Conservation (phyloP, 2,329 filamentous ascomycete genomes). For the Colletotrichum echinochloae region DNA sequence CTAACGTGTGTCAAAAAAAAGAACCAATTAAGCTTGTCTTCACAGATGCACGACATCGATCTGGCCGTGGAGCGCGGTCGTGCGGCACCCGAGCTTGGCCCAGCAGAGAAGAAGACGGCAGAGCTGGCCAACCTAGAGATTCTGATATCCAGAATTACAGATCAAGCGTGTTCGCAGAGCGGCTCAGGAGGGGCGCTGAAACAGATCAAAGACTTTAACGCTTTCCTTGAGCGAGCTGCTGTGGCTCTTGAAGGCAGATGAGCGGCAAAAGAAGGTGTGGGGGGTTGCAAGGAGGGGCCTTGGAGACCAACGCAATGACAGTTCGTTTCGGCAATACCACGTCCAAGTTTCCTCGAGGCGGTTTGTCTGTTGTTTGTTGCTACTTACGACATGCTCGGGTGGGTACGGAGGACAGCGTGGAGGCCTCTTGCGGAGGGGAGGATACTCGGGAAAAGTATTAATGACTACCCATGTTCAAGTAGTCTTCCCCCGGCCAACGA, state of each 20-base stretch:
- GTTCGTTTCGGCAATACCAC: conserved; percentile 13
- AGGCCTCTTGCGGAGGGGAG: conserved; percentile 24
- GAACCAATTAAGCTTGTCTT: conserved; percentile 67
- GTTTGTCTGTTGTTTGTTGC: not conserved
- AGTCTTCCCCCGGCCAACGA: conserved; percentile 8
- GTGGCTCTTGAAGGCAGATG: conserved; percentile 61
- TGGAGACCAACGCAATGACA: not conserved
- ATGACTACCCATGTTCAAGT: conserved; percentile 21
- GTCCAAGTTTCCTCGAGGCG: not conserved
- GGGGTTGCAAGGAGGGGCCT: not conserved
- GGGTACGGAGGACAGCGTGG: conserved; percentile 2
- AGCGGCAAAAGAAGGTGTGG: not conserved
- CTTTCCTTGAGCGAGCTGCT: conserved; percentile 71
- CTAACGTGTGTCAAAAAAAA: conserved; percentile 41
- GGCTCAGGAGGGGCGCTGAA: conserved; percentile 65
- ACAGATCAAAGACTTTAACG: conserved; percentile 72
- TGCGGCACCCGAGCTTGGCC: conserved; percentile 60
- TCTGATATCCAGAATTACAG: conserved; percentile 64
- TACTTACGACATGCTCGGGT: conserved; percentile 3
- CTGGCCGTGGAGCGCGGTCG: conserved; percentile 65
- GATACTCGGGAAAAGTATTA: conserved; percentile 22
- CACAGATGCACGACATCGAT: conserved; percentile 72
- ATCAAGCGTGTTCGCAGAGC: conserved; percentile 63
- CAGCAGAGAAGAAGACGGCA: conserved; percentile 60
- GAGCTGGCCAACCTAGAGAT: conserved; percentile 70